These are phyloP conservation scores for Calendula officinalis DNA, from an alignment of 129 eudicot species.

Conservation along the genomic window DNA sequence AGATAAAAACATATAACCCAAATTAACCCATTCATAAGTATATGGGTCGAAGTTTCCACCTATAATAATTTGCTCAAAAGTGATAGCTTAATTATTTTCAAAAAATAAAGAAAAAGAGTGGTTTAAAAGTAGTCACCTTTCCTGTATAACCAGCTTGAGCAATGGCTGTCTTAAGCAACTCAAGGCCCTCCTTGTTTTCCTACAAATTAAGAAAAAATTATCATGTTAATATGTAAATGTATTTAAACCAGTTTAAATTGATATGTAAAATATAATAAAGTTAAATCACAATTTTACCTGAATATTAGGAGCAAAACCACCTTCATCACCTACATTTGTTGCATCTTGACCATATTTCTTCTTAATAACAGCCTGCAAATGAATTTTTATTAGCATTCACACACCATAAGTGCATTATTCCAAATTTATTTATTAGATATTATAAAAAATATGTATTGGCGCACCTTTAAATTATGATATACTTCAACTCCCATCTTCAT, in stretches of 20 bases:
- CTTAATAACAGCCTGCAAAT: conserved; percentile 83
- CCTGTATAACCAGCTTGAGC: conserved; percentile 91
- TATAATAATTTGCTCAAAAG: no score
- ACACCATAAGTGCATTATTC: not conserved
- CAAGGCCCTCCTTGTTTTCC: conserved; percentile 99
- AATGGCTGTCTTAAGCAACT: conserved; percentile 91
- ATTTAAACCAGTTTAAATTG: no score
- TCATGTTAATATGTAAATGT: not conserved
- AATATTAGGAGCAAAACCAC: conserved; percentile 99
- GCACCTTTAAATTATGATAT: conserved; percentile 85
- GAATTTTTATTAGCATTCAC: conserved; percentile 3
- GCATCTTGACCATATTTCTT: conserved; percentile 99
- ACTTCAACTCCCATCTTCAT: conserved; percentile 99
- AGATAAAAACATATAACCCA: no score
- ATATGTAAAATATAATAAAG: no score
- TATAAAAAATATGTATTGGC: not conserved
- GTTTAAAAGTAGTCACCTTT: conserved; percentile 47
- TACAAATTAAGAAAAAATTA: conserved; percentile 29
- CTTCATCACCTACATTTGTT: conserved; percentile 98
- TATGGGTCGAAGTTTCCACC: no score
- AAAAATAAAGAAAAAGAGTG: not conserved
- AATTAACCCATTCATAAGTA: no score
- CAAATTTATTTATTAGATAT: not conserved
- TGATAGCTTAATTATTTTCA: no score
- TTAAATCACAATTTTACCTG: conserved; percentile 47